Base-by-base conservation (phyloP, 495 filamentous ascomycete genomes). In the Penicillium herquei region DNA sequence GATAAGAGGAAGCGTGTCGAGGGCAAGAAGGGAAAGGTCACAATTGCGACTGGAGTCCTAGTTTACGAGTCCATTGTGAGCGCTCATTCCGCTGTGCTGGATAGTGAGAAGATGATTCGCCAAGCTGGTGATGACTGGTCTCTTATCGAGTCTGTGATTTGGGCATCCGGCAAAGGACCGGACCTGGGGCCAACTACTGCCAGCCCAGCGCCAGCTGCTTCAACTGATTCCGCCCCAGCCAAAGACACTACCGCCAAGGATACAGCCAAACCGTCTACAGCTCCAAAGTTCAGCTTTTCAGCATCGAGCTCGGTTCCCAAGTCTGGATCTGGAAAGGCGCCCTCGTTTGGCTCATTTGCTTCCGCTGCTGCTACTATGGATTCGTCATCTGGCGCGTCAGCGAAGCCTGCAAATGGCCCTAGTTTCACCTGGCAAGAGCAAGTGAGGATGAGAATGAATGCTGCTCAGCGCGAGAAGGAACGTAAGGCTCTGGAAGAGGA, bases 401-500 rank as follows among this genome's bases (percentile, higher is more conserved):
- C 60, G 0, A 66, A 68, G 39, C 58, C 61, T 3, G 17, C 65
- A 11, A 69, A 67, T 48, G 73, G 72, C 21, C 81, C 81, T 3
- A 85, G 76, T 54, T 51, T 85, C 32, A 26, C 21, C 21, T 26
- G 21, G 21, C 74, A 87, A 60, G 84, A 87, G 37, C 58, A 80
- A 54, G 85, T 80, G 1, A 66, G 86, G 65, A 87, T 86, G 66
- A 71, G 82, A 33, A 56, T 87, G 49, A 85, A 83, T 60, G 83
- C 79, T 52, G 81, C 82, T 0, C 76, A 79, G 57, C 66, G 72
- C 10, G 82, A 87, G 60, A 84, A 83, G 63, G 76, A 78, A 57
- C 70, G 75, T 39, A 76, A 70, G 37, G 71, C 80, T 13, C 62
- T 84, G 13, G 82, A 83, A 54, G 83, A 83, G 40, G 70, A 84